Evolutionary conservation across 2,329 filamentous ascomycete species (phyloP).

Genomic region (Laburnicola sp.): DNA sequence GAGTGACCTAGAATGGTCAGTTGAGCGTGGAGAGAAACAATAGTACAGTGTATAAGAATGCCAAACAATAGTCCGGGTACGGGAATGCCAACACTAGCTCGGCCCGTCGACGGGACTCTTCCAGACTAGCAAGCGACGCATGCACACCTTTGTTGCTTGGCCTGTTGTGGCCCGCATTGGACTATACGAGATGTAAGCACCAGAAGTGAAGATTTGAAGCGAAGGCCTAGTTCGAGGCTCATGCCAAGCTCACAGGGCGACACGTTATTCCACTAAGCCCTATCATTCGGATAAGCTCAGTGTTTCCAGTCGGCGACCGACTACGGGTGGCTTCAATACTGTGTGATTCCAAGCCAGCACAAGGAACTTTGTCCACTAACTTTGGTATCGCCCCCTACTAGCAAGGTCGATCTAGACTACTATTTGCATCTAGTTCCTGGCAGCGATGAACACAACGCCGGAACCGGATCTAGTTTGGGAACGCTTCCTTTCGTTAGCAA

Average conservation of each 20-base stretch:
- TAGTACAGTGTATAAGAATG: too few relatives aligned
- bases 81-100: too few relatives aligned
- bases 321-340: not conserved
- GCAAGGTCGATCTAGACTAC: too few relatives aligned
- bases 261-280: not conserved
- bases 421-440: not conserved
- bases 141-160: not conserved
- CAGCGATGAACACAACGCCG: not conserved
- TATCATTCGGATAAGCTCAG: not conserved
- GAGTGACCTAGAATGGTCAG: too few relatives aligned
- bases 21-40: too few relatives aligned
- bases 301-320: not conserved
- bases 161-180: not conserved
- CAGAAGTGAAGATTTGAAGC: not conserved
- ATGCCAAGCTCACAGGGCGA: slow-evolving; percentile 2
- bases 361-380: not conserved
- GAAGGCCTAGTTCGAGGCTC: slow-evolving; percentile 1
- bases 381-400: not conserved
- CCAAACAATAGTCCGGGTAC: too few relatives aligned
- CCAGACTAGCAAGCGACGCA: not conserved
- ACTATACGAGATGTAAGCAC: not conserved
- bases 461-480: not conserved
- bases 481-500: not conserved
- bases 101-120: too few relatives aligned
- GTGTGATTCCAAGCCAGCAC: not conserved